Evolutionary conservation across 2,329 filamentous ascomycete species (phyloP), one percentile per base, ranked within the genome.

Genomic region (Dothideomycetidae sp.): DNA sequence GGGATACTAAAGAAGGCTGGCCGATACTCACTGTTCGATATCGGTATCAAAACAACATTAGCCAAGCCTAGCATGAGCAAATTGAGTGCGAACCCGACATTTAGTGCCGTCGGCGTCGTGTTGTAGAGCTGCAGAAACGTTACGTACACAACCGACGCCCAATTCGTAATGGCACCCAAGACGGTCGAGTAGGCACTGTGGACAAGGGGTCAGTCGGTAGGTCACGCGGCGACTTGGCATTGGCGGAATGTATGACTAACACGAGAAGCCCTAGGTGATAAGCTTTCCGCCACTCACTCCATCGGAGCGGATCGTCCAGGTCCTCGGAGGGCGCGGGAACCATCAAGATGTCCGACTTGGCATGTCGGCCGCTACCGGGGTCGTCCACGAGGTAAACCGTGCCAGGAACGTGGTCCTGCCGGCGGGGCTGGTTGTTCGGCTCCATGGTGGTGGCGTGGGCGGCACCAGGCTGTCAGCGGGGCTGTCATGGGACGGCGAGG

Each of bases 161-260:
- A 41, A 13, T 47, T 46, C 21, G 45, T 47, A 29, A 47, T 30
- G 21, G 45, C 43, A 14, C 45, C 45, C 10, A 47, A 39, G 4
- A 44, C 18, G 12, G 44, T 36, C 30, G 35, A 41, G 34, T 47
- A 46, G 11, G 32, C 19, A 12, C 12, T 7, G 7, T 26, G 26
- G 16, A 31, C 5, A 36, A 17, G 10, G 12, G 10, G 17, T 30
- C 18, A 31, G 26, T 28, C 16, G 10, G 5, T 13, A n/a, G 18
- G 17, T 15, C 10, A n/a, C 11, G 5, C 28, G 4, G 3, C 5
- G 3, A 10, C 5, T 11, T 12, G 7, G 29, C 10, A 31, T 3
- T 26, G 21, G 21, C n/a, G n/a, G n/a, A n/a, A n/a, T n/a, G n/a
- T n/a, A n/a, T n/a, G n/a, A 3, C 34, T 26, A 33, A 42, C 42